Evolutionary conservation across 192 early-diverging fungal genomes (phyloP).

Genomic region (Coemansia sp.): DNA sequence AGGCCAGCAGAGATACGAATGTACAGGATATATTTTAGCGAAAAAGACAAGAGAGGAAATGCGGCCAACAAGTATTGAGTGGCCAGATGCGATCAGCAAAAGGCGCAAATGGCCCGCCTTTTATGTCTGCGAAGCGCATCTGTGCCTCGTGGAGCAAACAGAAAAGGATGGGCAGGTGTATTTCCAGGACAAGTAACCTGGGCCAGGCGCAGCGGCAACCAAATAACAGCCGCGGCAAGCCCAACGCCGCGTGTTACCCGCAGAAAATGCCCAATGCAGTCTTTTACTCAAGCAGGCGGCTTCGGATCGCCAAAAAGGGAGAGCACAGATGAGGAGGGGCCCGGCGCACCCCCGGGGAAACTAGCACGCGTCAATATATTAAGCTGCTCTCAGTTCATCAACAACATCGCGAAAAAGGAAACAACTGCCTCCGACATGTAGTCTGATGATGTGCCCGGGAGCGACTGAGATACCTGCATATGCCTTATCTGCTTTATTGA

Average conservation of each 20-base stretch:
- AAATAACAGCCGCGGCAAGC: constrained; percentile 14
- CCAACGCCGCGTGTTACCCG: constrained; percentile 16
- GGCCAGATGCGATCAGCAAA: constrained; percentile 12
- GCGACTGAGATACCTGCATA: constrained; percentile 23
- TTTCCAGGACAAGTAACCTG: constrained; percentile 14
- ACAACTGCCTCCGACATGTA: not conserved
- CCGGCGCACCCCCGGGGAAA: not conserved
- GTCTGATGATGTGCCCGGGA: constrained; percentile 16
- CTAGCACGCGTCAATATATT: not conserved
- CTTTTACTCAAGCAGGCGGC: constrained; percentile 13
- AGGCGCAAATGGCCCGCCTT: constrained; percentile 4
- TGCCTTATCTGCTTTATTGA: constrained; percentile 17
- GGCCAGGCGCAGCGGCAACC: constrained; percentile 15
- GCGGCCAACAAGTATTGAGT: constrained; percentile 9
- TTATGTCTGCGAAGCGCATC: not conserved
- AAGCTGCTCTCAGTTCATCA: not conserved
- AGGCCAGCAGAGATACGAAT: not conserved
- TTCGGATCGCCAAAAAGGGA: constrained; percentile 19
- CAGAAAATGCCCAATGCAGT: constrained; percentile 10
- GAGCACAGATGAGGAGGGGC: not conserved
- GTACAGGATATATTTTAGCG: constrained; percentile 1
- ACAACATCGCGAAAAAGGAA: not conserved
- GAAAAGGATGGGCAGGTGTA: not conserved
- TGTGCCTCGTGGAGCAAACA: constrained; percentile 10
- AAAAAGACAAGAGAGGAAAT: not conserved